Base-by-base conservation (phyloP, 768 basidiomycete species). In the Cytidiella melzeri region DNA sequence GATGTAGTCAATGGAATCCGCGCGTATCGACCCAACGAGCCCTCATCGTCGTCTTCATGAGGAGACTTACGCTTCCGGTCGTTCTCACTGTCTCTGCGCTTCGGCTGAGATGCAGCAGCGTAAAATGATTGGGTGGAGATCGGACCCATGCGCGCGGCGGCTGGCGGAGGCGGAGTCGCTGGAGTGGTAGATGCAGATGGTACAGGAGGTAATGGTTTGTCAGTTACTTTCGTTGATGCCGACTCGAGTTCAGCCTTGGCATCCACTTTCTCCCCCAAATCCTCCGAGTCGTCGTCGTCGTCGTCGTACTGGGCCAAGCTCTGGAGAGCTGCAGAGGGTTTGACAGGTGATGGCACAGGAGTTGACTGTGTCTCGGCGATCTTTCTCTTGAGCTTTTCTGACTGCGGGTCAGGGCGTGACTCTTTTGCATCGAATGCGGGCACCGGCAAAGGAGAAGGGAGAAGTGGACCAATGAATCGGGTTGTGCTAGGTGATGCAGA, bases 391-490 rank as follows among this genome's bases (percentile, higher is more conserved):
- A 83, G 57, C 19, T 62, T 54, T 30, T 66, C 64, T 7, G 81
- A 77, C 61, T 81, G 80, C 6, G 80, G 81, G 49, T 84, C 80
- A 2, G 38, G 48, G 18, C 55, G 62, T 28, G 51, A 56, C 54
- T 64, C 65, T 51, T 64, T 66, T 45, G 48, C 26, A 15, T 53
- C 53, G 13, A 51, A 27, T 3, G 54, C n/a, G 25, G 43, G 47
- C 2, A 19, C 41, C 57, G 68, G 57, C 56, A 55, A 37, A 19
- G 70, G 63, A 0, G 82, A 74, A 12, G 87, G 85, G 25, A 84
- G 68, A 37, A 78, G 62, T 20, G 87, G 86, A 2, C 84, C 86
- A 54, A 86, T 83, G 57, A 86, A 81, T 4, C 76, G 71, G 24
- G 57, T 66, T 6, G 64, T 62, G 48, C 77, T 69, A 61, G 74